Evolutionary conservation across 1,139 yeast genomes (phyloP), one percentile per base, ranked within the genome.

Genomic region (Candida labiduridarum): DNA sequence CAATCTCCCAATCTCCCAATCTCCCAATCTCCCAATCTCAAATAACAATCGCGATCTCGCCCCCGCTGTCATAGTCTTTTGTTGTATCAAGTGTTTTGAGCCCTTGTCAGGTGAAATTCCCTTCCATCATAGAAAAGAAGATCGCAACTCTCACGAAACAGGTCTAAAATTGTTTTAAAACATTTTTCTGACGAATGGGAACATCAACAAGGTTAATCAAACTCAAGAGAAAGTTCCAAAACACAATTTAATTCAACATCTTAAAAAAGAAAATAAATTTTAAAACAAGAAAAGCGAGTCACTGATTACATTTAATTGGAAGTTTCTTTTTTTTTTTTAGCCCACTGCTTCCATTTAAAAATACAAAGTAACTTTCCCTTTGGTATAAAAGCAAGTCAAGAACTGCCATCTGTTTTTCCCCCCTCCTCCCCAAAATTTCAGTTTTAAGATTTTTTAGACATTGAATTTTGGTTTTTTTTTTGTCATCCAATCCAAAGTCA

Each of bases 321-420:
- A 38, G 41, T 38, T 38, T 38, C 41, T 38, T 38, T 38, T 35
- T 35, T 33, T 33, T 34, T n/a, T 35, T 34, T 34, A 15, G 38
- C 5, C 19, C 5, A 16, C 19, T 34, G 14, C 12, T 38, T 38
- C 41, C 30, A 38, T 38, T 22, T 38, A 22, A 22, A 38, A 19
- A 22, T 3, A 38, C 18, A 38, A 38, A 12, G 16, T 3, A 12
- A n/a, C 2, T n/a, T 22, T 38, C 30, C 41, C 16, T 38, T 14
- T 11, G 29, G 29, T 25, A 25, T 25, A 25, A 25, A 25, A 25
- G 29, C 29, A 25, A 25, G 29, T 25, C 29, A 25, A 8, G 3
- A 25, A 6, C 29, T 25, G 29, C 29, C 29, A n/a, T n/a, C n/a
- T n/a, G 31, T 12, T 11, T 3, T 12, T 12, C 14, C 35, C 35